phyloP scores from a whole-genome alignment of 2,329 filamentous ascomycete genomes.

The Xylaria multiplex region DNA sequence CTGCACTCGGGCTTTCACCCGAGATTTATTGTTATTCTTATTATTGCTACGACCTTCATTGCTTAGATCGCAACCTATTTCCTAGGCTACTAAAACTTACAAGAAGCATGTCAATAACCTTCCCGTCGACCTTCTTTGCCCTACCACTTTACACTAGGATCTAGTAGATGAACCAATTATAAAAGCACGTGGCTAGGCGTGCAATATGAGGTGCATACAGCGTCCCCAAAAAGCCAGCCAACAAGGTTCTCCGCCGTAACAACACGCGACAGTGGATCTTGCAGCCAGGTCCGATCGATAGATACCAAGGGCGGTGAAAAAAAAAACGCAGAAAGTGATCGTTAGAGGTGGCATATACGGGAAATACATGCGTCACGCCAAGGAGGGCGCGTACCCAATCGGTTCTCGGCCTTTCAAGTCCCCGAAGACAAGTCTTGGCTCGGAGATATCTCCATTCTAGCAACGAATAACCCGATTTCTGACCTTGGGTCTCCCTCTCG shows the following conservation, averaged over 20 bases:
- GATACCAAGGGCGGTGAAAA: slow-evolving; percentile 1
- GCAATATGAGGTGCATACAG: slow-evolving; percentile 31
- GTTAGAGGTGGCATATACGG: not conserved
- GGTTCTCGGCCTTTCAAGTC: slow-evolving; percentile 4
- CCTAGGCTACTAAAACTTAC: not conserved
- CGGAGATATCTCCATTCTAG: slow-evolving; percentile 8
- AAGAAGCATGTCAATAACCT: slow-evolving; percentile 4
- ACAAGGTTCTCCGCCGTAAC: slow-evolving; percentile 23
- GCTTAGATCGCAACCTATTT: not conserved
- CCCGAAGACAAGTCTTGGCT: slow-evolving; percentile 5
- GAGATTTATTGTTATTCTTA: not conserved
- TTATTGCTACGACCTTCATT: not conserved
- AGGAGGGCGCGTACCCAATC: slow-evolving; percentile 11
- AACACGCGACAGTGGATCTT: slow-evolving; percentile 34
- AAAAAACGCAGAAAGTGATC: slow-evolving; percentile 3
- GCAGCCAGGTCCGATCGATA: slow-evolving; percentile 20
- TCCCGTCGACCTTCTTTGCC: not conserved
- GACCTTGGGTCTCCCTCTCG: too few relatives aligned
- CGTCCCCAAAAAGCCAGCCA: slow-evolving; percentile 3
- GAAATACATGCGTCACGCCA: slow-evolving; percentile 16
- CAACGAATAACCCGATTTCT: not conserved
- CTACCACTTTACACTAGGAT: not conserved
- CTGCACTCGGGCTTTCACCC: not conserved
- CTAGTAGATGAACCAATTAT: slow-evolving; percentile 27
- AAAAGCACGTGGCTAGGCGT: slow-evolving; percentile 34